Percentiles rank a stretch among this genome's conserved stretches.
These are phyloP conservation scores for Amanita brunnescens DNA, from an alignment of 768 basidiomycete species.

Conservation along the genomic window DNA sequence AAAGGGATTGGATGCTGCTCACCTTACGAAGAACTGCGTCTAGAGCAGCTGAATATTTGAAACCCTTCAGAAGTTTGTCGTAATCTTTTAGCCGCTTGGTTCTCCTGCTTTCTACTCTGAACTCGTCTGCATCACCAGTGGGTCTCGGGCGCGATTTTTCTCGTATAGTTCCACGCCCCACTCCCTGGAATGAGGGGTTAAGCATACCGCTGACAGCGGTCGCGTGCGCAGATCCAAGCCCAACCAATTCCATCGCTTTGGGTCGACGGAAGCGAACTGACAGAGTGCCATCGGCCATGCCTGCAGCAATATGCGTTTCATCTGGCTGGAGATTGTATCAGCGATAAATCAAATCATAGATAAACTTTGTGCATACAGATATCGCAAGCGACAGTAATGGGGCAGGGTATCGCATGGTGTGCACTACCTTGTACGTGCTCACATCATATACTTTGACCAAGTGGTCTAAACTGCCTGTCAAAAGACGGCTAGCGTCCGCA, in stretches of 20 bases:
- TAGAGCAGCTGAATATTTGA: slow-evolving; percentile 91
- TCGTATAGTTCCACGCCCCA: slow-evolving; percentile 44
- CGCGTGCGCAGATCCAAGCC: slow-evolving; percentile 33
- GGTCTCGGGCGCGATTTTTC: slow-evolving; percentile 14
- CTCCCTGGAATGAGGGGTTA: slow-evolving; percentile 39
- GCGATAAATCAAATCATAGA: slow-evolving; percentile 5
- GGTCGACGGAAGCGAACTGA: slow-evolving; percentile 86
- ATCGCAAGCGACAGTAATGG: slow-evolving; percentile 85
- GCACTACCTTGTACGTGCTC: slow-evolving; percentile 87
- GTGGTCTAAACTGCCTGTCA: slow-evolving; percentile 90
- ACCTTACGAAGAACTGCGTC: slow-evolving; percentile 88
- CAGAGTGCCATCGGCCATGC: slow-evolving; percentile 98
- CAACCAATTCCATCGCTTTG: slow-evolving; percentile 50
- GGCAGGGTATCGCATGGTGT: slow-evolving; percentile 97
- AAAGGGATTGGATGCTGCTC: neutral
- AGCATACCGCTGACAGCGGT: slow-evolving; percentile 65
- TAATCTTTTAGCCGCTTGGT: slow-evolving; percentile 74
- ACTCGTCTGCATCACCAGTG: slow-evolving; percentile 61
- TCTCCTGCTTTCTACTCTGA: slow-evolving; percentile 66
- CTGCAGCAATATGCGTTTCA: slow-evolving; percentile 91
- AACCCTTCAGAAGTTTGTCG: slow-evolving; percentile 81
- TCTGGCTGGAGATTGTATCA: slow-evolving; percentile 56
- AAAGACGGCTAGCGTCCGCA: slow-evolving; percentile 60
- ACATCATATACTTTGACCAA: slow-evolving; percentile 99
- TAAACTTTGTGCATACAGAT: slow-evolving; percentile 50